A percentile compares a stretch with the other conserved stretches of the same genome.
phyloP scores from a whole-genome alignment of 768 basidiomycete genomes.

The Serendipita indica region DNA sequence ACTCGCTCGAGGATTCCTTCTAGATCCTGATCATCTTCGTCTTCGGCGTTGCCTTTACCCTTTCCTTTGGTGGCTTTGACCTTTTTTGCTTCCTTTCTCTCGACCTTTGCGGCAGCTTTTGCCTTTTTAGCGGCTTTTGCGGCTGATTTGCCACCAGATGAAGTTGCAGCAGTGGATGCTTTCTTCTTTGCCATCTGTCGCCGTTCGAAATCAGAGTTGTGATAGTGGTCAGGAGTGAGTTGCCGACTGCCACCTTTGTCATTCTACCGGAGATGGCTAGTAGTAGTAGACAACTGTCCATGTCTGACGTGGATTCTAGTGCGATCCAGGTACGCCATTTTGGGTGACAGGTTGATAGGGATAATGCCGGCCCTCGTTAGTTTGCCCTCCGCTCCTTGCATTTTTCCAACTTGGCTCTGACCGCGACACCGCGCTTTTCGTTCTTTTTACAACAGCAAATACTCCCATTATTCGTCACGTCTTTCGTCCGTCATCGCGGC shows the following conservation, averaged over 20 bases:
- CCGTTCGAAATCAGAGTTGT: not conserved
- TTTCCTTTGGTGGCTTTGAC: conserved; percentile 18
- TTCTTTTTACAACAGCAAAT: too few relatives aligned
- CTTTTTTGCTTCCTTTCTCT: conserved; percentile 39
- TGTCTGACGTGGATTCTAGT: too few relatives aligned
- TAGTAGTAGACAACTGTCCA: too few relatives aligned
- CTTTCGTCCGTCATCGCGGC: too few relatives aligned
- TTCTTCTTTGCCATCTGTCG: conserved; percentile 14
- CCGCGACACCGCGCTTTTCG: too few relatives aligned
- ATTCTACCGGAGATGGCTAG: too few relatives aligned
- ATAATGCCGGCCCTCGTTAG: too few relatives aligned
- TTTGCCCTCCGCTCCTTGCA: too few relatives aligned
- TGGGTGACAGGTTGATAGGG: too few relatives aligned
- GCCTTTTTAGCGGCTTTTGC: conserved; percentile 37
- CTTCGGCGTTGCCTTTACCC: conserved; percentile 34
- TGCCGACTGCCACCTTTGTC: not conserved
- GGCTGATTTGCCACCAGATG: conserved; percentile 32
- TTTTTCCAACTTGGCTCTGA: too few relatives aligned
- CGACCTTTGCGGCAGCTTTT: conserved; percentile 42
- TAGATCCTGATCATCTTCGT: conserved; percentile 51
- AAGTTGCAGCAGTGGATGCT: not conserved
- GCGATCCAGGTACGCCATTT: too few relatives aligned
- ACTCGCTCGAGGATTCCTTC: conserved; percentile 62
- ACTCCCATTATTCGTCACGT: too few relatives aligned
- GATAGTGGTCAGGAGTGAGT: not conserved